Conservation (phyloP, 1,284 basidiomycete genomes). For the Trichosporon sp. region DNA sequence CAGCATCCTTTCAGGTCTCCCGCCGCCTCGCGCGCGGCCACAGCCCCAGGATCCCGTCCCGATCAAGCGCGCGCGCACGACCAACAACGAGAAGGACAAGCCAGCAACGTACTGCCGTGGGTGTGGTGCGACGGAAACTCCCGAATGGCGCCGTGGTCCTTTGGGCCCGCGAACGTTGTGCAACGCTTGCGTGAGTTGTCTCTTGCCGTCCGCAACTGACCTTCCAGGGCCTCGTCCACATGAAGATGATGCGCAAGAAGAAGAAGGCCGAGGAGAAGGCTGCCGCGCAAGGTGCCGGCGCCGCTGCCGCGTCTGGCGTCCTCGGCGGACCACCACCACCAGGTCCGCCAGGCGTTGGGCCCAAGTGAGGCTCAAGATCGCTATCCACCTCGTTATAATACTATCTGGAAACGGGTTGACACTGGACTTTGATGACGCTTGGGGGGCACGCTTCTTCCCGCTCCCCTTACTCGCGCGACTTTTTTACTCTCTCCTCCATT, state of each 20-base stretch:
- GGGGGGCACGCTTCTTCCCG: neutral
- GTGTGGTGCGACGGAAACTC: conserved; percentile 56
- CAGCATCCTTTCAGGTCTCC: conserved; percentile 36
- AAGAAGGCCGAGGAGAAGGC: conserved; percentile 49
- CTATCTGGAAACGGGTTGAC: conserved; percentile 13
- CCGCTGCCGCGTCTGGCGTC: neutral
- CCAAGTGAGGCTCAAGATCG: neutral
- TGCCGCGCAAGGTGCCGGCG: conserved; percentile 29
- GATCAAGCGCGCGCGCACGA: conserved; percentile 25
- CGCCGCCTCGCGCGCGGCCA: neutral
- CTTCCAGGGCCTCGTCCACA: conserved; percentile 51
- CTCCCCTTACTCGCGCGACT: neutral
- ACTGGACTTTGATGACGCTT: conserved; percentile 4
- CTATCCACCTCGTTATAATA: neutral
- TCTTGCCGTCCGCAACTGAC: conserved; percentile 1
- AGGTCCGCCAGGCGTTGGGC: neutral
- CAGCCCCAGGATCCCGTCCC: conserved; percentile 11
- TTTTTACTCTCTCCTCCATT: neutral
- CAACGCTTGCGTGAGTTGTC: conserved; percentile 55
- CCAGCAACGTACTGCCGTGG: conserved; percentile 47
- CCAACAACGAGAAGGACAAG: conserved; percentile 35
- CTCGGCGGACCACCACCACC: neutral
- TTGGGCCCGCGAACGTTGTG: conserved; percentile 56
- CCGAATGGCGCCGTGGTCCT: conserved; percentile 56
- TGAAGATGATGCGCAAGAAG: conserved; percentile 53